Conservation (phyloP, 2,329 filamentous ascomycete species). For the Talaromyces sp. region DNA sequence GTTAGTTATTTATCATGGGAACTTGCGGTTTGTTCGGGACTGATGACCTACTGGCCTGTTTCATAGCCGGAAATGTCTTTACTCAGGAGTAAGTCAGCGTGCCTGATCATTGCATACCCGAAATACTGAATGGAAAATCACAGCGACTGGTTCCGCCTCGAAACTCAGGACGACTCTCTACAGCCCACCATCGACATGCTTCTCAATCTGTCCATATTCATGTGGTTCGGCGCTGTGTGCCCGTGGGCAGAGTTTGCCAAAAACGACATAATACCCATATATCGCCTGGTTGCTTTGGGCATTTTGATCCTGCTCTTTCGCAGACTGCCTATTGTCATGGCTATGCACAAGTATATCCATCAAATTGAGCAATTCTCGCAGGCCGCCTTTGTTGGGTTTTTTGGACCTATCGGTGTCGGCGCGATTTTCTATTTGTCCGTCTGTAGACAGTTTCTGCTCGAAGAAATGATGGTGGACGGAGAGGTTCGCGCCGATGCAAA, state of each 20-base stretch:
- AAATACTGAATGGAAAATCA: not conserved
- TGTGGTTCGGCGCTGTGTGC: slow-evolving; percentile 83
- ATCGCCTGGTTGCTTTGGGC: slow-evolving; percentile 66
- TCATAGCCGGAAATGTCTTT: slow-evolving; percentile 84
- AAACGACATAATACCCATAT: slow-evolving; percentile 66
- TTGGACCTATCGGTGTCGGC: slow-evolving; percentile 85
- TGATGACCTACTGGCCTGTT: slow-evolving; percentile 86
- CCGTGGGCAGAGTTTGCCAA: slow-evolving; percentile 68
- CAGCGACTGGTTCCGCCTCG: slow-evolving; percentile 80
- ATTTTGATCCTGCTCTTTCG: slow-evolving; percentile 71
- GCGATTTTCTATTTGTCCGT: slow-evolving; percentile 88
- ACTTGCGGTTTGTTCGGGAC: slow-evolving; percentile 82
- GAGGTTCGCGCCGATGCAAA: slow-evolving; percentile 59
- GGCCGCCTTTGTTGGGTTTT: slow-evolving; percentile 84
- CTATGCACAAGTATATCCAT: slow-evolving; percentile 66
- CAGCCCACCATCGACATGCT: slow-evolving; percentile 94
- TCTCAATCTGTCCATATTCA: slow-evolving; percentile 79
- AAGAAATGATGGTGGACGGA: slow-evolving; percentile 52
- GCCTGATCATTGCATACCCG: not conserved
- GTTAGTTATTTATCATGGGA: slow-evolving; percentile 70
- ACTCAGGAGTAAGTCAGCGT: slow-evolving; percentile 65
- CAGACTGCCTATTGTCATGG: slow-evolving; percentile 69
- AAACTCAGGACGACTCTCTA: slow-evolving; percentile 85
- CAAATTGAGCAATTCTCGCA: slow-evolving; percentile 71
- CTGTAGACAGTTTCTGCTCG: slow-evolving; percentile 64